Evolutionary conservation across 2,329 filamentous ascomycete genomes (phyloP).

Genomic region (Fusarium sp.): DNA sequence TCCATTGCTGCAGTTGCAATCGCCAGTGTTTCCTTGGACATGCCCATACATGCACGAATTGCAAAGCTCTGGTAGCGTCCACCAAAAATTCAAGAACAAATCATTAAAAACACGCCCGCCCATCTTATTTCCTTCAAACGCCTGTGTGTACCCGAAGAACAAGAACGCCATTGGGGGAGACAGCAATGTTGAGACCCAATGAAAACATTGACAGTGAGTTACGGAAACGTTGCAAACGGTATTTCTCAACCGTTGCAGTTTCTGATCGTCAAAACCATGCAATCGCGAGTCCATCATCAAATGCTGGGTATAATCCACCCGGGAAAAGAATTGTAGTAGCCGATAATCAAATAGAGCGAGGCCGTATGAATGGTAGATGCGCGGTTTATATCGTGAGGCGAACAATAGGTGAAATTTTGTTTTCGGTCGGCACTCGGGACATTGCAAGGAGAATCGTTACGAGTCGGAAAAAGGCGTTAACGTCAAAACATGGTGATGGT

Average conservation of each 20-base stretch:
- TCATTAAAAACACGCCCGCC: constrained; percentile 9
- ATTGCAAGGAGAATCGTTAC: constrained; percentile 27
- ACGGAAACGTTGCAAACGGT: not conserved
- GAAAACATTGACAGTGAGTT: not conserved
- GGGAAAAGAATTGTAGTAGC: constrained; percentile 19
- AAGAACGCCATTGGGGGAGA: constrained; percentile 33
- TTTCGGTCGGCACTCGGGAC: constrained; percentile 17
- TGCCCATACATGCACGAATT: not conserved
- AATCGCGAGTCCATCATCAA: not conserved
- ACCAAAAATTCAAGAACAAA: constrained; percentile 22
- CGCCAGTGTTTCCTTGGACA: constrained; percentile 6
- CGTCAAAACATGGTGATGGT: not conserved
- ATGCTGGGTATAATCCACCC: constrained; percentile 8
- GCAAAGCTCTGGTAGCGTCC: constrained; percentile 6
- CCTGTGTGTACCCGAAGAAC: constrained; percentile 37
- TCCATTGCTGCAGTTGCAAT: constrained; percentile 2
- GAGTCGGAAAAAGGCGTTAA: constrained; percentile 15
- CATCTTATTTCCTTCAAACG: constrained; percentile 35
- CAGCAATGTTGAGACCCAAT: constrained; percentile 6
- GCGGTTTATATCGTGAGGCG: constrained; percentile 39
- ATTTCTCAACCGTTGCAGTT: constrained; percentile 5
- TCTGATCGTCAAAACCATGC: not conserved
- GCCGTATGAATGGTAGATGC: constrained; percentile 39
- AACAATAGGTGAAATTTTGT: constrained; percentile 13
- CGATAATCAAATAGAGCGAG: constrained; percentile 29